phyloP scores from a whole-genome alignment of 2,329 filamentous ascomycete genomes.

The Aureobasidium sp. region DNA sequence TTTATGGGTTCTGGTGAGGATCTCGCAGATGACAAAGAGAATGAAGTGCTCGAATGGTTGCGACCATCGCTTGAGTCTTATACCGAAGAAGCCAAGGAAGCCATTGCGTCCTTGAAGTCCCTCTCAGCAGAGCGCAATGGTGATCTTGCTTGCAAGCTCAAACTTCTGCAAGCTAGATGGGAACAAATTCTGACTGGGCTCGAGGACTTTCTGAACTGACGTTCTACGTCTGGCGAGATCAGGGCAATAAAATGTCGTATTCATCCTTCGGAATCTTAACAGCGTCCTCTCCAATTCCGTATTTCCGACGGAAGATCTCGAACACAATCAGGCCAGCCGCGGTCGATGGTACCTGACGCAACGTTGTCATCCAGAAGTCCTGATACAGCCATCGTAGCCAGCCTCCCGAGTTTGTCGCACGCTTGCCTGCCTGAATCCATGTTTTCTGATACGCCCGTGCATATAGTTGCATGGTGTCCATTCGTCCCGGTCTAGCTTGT shows the following conservation, averaged over 20 bases:
- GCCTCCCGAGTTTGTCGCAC: slow-evolving; percentile 53
- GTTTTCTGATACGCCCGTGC: slow-evolving; percentile 66
- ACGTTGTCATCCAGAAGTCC: slow-evolving; percentile 65
- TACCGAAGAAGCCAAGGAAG: slow-evolving; percentile 3
- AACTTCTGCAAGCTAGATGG: slow-evolving; percentile 27
- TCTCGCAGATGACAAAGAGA: slow-evolving; percentile 24
- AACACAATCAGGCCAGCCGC: slow-evolving; percentile 73
- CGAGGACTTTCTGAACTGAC: slow-evolving; percentile 4
- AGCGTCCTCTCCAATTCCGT: slow-evolving; percentile 55
- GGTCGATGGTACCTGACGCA: slow-evolving; percentile 69
- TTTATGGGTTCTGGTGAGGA: slow-evolving; percentile 30
- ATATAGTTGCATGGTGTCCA: slow-evolving; percentile 55
- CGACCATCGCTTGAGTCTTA: slow-evolving; percentile 18
- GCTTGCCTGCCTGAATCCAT: slow-evolving; percentile 50
- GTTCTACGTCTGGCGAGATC: slow-evolving; percentile 16
- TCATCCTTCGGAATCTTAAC: slow-evolving; percentile 61
- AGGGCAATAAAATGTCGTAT: slow-evolving; percentile 61
- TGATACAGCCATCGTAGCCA: slow-evolving; percentile 60
- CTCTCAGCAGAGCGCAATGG: slow-evolving; percentile 1
- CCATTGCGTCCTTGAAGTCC: slow-evolving; percentile 14
- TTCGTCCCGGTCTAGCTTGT: slow-evolving; percentile 9
- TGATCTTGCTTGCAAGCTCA: slow-evolving; percentile 11
- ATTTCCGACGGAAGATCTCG: slow-evolving; percentile 67
- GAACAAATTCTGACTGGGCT: slow-evolving; percentile 31
- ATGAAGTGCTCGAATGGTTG: slow-evolving; percentile 22